These are phyloP conservation scores for Sphaerulina populicola DNA, from an alignment of 2,329 filamentous ascomycete genomes.

Conservation along the genomic window DNA sequence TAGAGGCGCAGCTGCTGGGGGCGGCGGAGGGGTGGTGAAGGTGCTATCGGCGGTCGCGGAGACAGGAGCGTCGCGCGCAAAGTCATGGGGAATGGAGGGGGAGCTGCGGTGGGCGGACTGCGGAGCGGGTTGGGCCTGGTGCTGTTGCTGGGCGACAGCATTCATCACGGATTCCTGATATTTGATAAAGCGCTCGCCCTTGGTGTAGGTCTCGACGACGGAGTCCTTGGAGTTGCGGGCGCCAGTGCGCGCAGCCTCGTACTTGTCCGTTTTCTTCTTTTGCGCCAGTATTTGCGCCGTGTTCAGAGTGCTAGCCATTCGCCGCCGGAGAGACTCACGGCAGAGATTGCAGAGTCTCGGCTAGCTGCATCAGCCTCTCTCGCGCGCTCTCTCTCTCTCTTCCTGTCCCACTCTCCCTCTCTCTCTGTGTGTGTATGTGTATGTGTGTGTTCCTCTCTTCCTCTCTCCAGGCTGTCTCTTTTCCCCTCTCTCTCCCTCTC, in stretches of 20 bases:
- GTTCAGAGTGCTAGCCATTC: conserved; percentile 7
- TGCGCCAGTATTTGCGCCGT: conserved; percentile 10
- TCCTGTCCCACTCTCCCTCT: no score
- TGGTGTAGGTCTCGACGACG: conserved; percentile 7
- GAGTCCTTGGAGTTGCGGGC: conserved; percentile 5
- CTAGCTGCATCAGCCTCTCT: conserved; percentile 2
- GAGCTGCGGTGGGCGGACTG: conserved; percentile 7
- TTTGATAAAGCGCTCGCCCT: conserved; percentile 8
- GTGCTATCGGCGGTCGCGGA: conserved; percentile 23
- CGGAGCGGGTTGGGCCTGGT: conserved; percentile 9
- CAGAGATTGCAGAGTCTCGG: conserved; percentile 6
- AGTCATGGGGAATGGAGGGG: conserved; percentile 18
- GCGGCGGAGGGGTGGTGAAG: conserved; percentile 29
- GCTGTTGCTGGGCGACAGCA: conserved; percentile 9
- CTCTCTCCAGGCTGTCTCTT: no score
- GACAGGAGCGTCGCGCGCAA: conserved; percentile 21
- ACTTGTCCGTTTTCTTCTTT: conserved; percentile 9
- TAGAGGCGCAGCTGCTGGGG: conserved; percentile 39
- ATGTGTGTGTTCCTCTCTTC: no score
- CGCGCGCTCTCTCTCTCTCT: no score
- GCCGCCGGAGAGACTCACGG: conserved; percentile 1
- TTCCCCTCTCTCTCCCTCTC: no score
- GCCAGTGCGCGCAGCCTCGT: conserved; percentile 6
- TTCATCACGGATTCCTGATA: conserved; percentile 10
- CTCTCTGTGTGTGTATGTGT: no score